Evolutionary conservation across 371 early-diverging fungal genomes (phyloP).

Genomic region (Syncephalastrum racemosum): DNA sequence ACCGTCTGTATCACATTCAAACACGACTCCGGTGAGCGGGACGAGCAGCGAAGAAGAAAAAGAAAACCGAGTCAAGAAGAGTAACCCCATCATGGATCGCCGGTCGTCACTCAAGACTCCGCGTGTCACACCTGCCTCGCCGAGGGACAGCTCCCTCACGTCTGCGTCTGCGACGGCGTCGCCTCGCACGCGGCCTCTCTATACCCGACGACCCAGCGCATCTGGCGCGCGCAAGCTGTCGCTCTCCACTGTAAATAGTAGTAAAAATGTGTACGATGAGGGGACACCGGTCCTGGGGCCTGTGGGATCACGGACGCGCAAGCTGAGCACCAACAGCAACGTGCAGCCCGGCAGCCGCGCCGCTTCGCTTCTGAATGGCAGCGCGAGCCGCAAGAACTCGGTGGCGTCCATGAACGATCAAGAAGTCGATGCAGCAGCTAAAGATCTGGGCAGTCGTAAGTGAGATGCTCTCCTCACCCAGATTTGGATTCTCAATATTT

Average conservation of each 20-base stretch:
- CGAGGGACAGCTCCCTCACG: constrained; percentile 5
- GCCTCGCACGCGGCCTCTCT: constrained; percentile 10
- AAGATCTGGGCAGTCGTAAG: constrained; percentile 13
- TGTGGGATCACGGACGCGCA: constrained; percentile 8
- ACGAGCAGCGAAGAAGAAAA: constrained; percentile 26
- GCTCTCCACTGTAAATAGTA: constrained; percentile 15
- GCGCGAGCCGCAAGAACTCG: constrained; percentile 17
- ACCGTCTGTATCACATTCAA: constrained; percentile 15
- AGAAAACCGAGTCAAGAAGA: not conserved
- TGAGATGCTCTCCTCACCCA: not conserved
- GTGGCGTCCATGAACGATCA: constrained; percentile 11
- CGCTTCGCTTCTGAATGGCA: not conserved
- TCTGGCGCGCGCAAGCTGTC: constrained; percentile 18
- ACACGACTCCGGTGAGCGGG: constrained; percentile 5
- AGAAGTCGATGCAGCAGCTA: constrained; percentile 15
- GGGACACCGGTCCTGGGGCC: constrained; percentile 17
- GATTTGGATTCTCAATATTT: constrained; percentile 2
- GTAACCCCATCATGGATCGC: constrained; percentile 10
- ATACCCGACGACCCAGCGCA: constrained; percentile 11
- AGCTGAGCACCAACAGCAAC: constrained; percentile 10
- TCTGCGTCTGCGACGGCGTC: constrained; percentile 9
- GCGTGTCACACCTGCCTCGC: constrained; percentile 19
- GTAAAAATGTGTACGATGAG: constrained; percentile 11
- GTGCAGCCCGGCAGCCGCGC: constrained; percentile 8
- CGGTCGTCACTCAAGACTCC: constrained; percentile 20